Evolutionary conservation across 1,284 basidiomycete species (phyloP).

Genomic region (Marasmius fiardii): DNA sequence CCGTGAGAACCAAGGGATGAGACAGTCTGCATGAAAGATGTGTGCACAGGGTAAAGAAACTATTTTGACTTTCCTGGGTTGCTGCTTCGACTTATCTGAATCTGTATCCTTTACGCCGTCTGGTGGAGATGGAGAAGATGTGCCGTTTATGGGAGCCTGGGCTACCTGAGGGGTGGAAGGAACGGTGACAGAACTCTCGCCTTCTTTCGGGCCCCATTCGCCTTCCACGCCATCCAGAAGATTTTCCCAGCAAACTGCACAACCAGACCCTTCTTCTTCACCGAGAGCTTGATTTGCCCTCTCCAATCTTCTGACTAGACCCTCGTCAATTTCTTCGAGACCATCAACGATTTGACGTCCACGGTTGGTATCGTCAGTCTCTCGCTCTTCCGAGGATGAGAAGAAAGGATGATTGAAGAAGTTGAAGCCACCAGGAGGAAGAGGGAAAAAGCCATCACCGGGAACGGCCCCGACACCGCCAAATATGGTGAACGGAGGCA

Average conservation of each 20-base stretch:
- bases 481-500: background rate
- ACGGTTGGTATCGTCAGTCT: constrained; percentile 9
- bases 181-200: constrained; percentile 18
- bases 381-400: constrained; percentile 8
- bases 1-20: constrained; percentile 76
- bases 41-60: constrained; percentile 74
- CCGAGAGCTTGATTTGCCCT: constrained; percentile 45
- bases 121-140: background rate
- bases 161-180: constrained; percentile 9
- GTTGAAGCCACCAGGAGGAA: constrained; percentile 3
- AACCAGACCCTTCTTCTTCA: constrained; percentile 44
- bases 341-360: constrained; percentile 38
- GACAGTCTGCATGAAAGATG: constrained; percentile 72
- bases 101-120: background rate
- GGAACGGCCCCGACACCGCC: background rate
- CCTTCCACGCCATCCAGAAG: constrained; percentile 46
- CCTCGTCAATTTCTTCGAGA: constrained; percentile 61
- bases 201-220: constrained; percentile 24
- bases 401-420: background rate
- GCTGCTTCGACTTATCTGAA: background rate
- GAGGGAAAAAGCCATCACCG: constrained; percentile 1
- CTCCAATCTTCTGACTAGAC: constrained; percentile 65
- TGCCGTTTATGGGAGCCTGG: constrained; percentile 1
- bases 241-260: constrained; percentile 74
- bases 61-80: constrained; percentile 33